phyloP scores from a whole-genome alignment of 768 basidiomycete genomes.

The Serendipita vermifera region DNA sequence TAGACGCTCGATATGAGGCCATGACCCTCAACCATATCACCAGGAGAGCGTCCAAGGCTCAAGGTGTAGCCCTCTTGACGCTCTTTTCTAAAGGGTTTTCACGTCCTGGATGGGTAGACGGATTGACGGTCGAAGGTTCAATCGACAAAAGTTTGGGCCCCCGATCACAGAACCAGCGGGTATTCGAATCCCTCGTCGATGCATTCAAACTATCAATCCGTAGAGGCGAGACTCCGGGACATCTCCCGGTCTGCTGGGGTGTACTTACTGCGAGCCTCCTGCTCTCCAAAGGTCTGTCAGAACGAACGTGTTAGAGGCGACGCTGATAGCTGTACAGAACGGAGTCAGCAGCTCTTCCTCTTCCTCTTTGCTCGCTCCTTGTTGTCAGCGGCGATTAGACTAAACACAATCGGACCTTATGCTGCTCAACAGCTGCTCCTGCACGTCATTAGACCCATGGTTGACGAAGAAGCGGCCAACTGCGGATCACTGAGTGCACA shows the following conservation, averaged over 20 bases:
- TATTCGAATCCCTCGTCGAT: slow-evolving; percentile 38
- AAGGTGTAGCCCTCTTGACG: slow-evolving; percentile 85
- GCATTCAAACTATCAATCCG: slow-evolving; percentile 56
- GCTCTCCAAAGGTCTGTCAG: slow-evolving; percentile 48
- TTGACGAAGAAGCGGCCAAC: slow-evolving; percentile 38
- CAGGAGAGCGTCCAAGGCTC: slow-evolving; percentile 73
- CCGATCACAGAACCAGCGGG: slow-evolving; percentile 21
- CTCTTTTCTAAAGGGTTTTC: slow-evolving; percentile 76
- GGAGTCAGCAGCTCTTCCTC: slow-evolving; percentile 74
- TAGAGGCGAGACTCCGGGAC: slow-evolving; percentile 54
- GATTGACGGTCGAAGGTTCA: no score
- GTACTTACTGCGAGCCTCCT: slow-evolving; percentile 66
- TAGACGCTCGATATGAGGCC: slow-evolving; percentile 70
- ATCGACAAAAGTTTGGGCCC: no score
- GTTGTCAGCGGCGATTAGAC: slow-evolving; percentile 80
- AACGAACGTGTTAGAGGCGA: neutral
- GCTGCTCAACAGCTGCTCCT: slow-evolving; percentile 77
- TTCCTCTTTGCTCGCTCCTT: slow-evolving; percentile 86
- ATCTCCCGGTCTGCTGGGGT: slow-evolving; percentile 88
- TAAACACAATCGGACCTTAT: slow-evolving; percentile 90
- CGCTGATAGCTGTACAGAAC: slow-evolving; percentile 48
- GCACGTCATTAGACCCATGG: slow-evolving; percentile 53
- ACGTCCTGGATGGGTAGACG: slow-evolving; percentile 28
- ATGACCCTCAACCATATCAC: slow-evolving; percentile 87
- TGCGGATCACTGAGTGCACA: slow-evolving; percentile 37